Conservation (phyloP, 495 filamentous ascomycete genomes). For the Emericellopsis terricola region DNA sequence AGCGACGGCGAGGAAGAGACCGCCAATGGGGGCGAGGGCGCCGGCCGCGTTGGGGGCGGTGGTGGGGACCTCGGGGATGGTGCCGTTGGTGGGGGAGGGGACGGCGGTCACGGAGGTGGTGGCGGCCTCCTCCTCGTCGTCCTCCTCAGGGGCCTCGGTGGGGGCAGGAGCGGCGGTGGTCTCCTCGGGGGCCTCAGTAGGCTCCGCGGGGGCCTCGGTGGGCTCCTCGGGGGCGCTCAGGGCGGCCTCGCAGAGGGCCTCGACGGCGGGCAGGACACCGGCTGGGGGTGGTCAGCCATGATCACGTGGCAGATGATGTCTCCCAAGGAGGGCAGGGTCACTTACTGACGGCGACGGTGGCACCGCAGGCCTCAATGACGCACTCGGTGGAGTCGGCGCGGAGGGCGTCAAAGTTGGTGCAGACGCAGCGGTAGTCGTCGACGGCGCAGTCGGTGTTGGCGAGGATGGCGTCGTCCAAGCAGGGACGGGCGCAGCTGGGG, state of each 20-base stretch:
- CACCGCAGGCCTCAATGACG: slow-evolving; percentile 16
- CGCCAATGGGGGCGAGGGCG: slow-evolving; percentile 6
- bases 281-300: too few relatives aligned
- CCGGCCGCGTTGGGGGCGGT: slow-evolving; percentile 9
- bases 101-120: background rate
- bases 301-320: too few relatives aligned
- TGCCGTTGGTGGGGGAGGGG: slow-evolving; percentile 1
- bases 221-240: slow-evolving; percentile 5
- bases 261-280: slow-evolving; percentile 20
- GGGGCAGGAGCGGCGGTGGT: slow-evolving; percentile 3
- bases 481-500: slow-evolving; percentile 20
- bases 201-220: slow-evolving; percentile 2
- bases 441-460: slow-evolving; percentile 15
- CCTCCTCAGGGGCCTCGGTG: slow-evolving; percentile 2
- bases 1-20: slow-evolving; percentile 9
- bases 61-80: background rate
- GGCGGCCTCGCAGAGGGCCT: slow-evolving; percentile 15
- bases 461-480: slow-evolving; percentile 16
- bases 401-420: slow-evolving; percentile 15
- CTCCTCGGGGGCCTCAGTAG: background rate
- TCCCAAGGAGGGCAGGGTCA: too few relatives aligned
- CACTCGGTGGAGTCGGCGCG: slow-evolving; percentile 15
- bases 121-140: slow-evolving; percentile 3
- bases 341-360: slow-evolving; percentile 14
- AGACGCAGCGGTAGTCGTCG: slow-evolving; percentile 25